Conservation (phyloP, 108 stramenopile genomes). For the Cyclotella kingstonii region DNA sequence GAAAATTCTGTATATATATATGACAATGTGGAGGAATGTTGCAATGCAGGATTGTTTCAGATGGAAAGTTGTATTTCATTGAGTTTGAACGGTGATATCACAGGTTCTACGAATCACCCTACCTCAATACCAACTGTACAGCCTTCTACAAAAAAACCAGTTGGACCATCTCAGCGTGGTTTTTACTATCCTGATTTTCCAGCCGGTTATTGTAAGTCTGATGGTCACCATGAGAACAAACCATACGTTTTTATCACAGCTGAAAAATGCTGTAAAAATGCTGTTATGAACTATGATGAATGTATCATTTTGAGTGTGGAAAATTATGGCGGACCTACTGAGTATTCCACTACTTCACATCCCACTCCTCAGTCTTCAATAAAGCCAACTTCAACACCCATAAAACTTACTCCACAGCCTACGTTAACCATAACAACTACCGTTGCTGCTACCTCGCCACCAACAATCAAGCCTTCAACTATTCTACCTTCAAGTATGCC, state of each 20-base stretch:
- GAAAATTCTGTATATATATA: too few species aligned
- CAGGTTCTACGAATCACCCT: neutral
- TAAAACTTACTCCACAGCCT: neutral
- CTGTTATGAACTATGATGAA: conserved; percentile 8
- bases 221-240: conserved; percentile 1
- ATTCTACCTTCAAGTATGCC: too few species aligned
- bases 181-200: conserved; percentile 3
- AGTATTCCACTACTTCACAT: neutral
- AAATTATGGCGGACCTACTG: too few species aligned
- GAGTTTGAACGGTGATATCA: too few species aligned
- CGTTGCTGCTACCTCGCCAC: neutral
- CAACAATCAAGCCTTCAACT: conserved; percentile 3
- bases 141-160: neutral
- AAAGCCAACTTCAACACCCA: neutral
- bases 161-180: neutral
- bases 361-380: neutral
- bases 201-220: neutral
- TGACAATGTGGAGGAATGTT: too few species aligned
- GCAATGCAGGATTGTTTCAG: too few species aligned
- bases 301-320: conserved; percentile 3
- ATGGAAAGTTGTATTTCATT: too few species aligned
- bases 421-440: neutral
- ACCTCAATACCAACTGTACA: neutral
- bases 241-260: neutral
- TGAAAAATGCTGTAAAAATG: conserved; percentile 7